Evolutionary conservation across 805 yeast genomes (phyloP), one percentile per base, ranked within the genome.

Genomic region (Candida ascalaphidarum): DNA sequence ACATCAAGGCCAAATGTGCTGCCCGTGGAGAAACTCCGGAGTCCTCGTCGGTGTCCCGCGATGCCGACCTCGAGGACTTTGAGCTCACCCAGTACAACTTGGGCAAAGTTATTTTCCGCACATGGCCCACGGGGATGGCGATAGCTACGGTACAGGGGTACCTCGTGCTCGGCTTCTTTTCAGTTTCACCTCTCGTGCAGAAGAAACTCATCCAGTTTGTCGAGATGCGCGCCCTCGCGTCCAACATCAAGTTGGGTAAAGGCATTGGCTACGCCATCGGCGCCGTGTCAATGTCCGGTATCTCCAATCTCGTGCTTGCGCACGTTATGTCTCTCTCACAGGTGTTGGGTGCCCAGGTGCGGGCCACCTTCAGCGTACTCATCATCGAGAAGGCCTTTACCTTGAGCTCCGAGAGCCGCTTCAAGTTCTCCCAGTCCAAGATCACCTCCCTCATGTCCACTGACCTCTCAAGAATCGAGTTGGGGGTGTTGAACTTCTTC

Each of bases 381-480:
- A 27, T 44, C 6, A 19, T 37, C 8, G 35, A 34, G 16, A 44
- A 44, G 26, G 25, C 44, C 8, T 39, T 36, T 20, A 24, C 25
- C 17, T 31, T 44, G 25, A 34, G 35, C 28, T 30, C 29, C 11
- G 26, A 22, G 14, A 29, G 39, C 5, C 34, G 30, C 17, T 33
- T 32, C 21, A 29, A 27, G 12, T 44, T 29, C 25, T 40, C 47
- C 2, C 13, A 31, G 2, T 30, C 40, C 8, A 34, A 30, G 12
- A 31, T 42, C 21, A 39, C 40, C 5, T 33, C 44, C 10, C 27
- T 44, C 26, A 22, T 42, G 13, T 33, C 39, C 10, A 31, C 45
- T 5, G 47, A 44, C 27, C 20, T 37, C 2, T 33, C 44, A n/a
- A 28, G 44, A 21, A 26, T 44, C 12, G 43, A 38, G 16, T 25